These are phyloP conservation scores for Globisporangium cederbergense DNA, from an alignment of 352 stramenopile species.

Conservation along the genomic window DNA sequence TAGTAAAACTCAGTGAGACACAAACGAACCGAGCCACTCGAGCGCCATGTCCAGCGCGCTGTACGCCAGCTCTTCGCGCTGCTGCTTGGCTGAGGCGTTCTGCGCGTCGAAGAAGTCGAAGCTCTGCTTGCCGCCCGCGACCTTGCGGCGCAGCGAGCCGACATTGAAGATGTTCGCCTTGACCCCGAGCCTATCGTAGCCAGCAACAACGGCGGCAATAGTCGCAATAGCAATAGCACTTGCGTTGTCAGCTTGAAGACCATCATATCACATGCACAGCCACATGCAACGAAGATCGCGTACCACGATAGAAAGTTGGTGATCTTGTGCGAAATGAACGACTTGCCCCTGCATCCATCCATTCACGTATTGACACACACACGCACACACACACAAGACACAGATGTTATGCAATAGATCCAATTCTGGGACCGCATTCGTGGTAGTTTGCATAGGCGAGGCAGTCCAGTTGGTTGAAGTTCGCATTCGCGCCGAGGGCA, in stretches of 20 bases:
- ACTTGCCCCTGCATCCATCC: slow-evolving; percentile 63
- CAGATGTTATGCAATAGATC: background rate
- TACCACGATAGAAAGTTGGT: slow-evolving; percentile 46
- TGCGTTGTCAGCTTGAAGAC: background rate
- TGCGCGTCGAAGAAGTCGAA: slow-evolving; percentile 85
- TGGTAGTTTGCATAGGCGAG: background rate
- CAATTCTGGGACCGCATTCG: background rate
- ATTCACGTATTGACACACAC: background rate
- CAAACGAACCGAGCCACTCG: slow-evolving; percentile 30
- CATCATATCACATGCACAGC: background rate
- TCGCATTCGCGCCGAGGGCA: background rate
- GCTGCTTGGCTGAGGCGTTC: slow-evolving; percentile 55
- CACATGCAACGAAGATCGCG: no score
- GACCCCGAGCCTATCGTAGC: slow-evolving; percentile 29
- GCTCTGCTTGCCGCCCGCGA: slow-evolving; percentile 53
- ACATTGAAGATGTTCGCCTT: slow-evolving; percentile 89
- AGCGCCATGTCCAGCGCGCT: slow-evolving; percentile 33
- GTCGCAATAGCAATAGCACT: background rate
- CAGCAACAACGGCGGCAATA: background rate
- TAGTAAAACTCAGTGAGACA: background rate
- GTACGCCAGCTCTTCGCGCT: slow-evolving; percentile 69
- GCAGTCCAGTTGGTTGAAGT: slow-evolving; percentile 6
- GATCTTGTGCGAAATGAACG: slow-evolving; percentile 88
- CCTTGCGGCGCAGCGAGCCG: slow-evolving; percentile 81
- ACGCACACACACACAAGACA: background rate